These are phyloP conservation scores for Neurospora discreta DNA, from an alignment of 495 filamentous ascomycete genomes.

Conservation along the genomic window DNA sequence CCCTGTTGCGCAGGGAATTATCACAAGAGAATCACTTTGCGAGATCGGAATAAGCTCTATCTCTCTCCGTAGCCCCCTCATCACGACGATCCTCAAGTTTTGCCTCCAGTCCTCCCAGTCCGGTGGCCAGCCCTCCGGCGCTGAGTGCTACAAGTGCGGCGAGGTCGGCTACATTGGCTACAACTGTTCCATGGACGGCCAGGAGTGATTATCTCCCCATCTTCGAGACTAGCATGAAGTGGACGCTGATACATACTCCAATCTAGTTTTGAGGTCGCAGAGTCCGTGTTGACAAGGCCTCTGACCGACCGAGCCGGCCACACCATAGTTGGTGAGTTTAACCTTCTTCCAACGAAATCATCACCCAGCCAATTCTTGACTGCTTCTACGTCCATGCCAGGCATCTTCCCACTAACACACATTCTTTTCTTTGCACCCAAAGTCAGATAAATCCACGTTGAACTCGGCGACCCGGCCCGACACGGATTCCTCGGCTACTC, in stretches of 20 bases:
- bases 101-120: too few species aligned
- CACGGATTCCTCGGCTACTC: too few species aligned
- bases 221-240: neutral
- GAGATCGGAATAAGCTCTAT: neutral
- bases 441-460: neutral
- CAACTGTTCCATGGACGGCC: constrained; percentile 49
- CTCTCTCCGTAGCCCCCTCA: neutral
- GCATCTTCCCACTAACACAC: neutral
- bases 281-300: neutral
- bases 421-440: neutral
- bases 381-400: too few species aligned
- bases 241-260: neutral
- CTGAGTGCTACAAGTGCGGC: constrained; percentile 97
- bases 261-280: neutral
- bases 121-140: constrained; percentile 8
- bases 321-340: neutral
- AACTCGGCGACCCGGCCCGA: too few species aligned
- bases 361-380: neutral
- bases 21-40: neutral
- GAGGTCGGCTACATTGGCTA: constrained; percentile 95
- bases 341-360: neutral
- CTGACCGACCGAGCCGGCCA: neutral
- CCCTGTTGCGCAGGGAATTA: neutral
- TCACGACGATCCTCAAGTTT: neutral
- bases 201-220: neutral